Evolutionary conservation across 768 basidiomycete species (phyloP).

Genomic region (Termitomyces titanicus): DNA sequence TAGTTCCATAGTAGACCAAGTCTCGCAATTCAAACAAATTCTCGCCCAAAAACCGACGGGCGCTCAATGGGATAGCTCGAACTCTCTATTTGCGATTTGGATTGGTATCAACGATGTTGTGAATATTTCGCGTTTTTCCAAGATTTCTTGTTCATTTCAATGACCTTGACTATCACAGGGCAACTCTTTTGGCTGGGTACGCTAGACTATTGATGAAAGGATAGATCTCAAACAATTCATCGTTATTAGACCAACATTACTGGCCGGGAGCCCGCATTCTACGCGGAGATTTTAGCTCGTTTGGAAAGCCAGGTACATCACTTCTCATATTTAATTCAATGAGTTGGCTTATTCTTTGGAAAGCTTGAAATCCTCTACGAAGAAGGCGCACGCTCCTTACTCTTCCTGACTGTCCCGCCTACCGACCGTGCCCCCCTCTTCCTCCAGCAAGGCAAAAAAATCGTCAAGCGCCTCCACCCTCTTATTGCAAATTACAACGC

Average conservation of each 20-base stretch:
- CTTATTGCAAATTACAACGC: conserved; percentile 48
- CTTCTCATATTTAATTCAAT: background rate
- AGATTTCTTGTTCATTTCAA: background rate
- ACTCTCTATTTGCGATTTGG: conserved; percentile 63
- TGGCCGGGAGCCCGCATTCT: conserved; percentile 27
- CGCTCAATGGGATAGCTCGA: conserved; percentile 47
- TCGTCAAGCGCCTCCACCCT: conserved; percentile 30
- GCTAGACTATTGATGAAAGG: conserved; percentile 3
- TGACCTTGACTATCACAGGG: conserved; percentile 30
- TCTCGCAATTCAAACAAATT: conserved; percentile 45
- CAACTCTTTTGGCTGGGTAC: conserved; percentile 45
- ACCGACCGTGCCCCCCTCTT: conserved; percentile 51
- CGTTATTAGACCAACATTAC: conserved; percentile 33
- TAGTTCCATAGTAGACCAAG: conserved; percentile 54
- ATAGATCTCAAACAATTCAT: too few species aligned
- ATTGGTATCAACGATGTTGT: conserved; percentile 67
- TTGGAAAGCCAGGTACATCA: conserved; percentile 28
- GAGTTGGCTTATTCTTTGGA: background rate
- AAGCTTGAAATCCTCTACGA: conserved; percentile 46
- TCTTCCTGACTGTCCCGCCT: conserved; percentile 62
- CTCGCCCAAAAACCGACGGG: conserved; percentile 39
- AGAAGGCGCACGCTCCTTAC: conserved; percentile 53
- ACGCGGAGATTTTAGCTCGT: conserved; percentile 30
- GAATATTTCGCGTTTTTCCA: conserved; percentile 12
- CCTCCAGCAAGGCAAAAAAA: conserved; percentile 33